phyloP scores from a whole-genome alignment of 1,284 basidiomycete genomes.

The Ustilago esculenta region DNA sequence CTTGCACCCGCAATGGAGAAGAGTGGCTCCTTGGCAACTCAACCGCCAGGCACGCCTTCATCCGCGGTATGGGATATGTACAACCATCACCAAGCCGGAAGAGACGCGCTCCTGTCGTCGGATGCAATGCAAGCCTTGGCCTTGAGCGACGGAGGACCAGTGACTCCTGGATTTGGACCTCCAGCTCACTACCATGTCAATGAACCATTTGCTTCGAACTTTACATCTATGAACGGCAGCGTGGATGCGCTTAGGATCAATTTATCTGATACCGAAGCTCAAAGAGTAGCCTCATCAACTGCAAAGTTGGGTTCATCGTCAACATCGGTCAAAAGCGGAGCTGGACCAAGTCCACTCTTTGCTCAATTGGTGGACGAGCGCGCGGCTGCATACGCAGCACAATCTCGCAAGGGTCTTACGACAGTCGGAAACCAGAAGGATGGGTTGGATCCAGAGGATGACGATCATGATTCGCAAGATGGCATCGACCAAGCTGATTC shows the following conservation, averaged over 20 bases:
- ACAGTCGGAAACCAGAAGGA: conserved; percentile 55
- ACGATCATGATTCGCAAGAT: conserved; percentile 48
- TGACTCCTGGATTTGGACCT: conserved; percentile 40
- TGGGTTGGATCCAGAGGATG: conserved; percentile 53
- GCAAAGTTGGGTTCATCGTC: neutral
- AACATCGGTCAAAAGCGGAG: conserved; percentile 2
- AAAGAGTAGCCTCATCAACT: neutral
- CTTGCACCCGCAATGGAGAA: conserved; percentile 2
- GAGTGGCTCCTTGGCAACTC: neutral
- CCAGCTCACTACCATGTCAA: conserved; percentile 33
- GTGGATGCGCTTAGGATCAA: conserved; percentile 8
- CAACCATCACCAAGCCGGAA: neutral
- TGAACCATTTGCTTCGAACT: conserved; percentile 29
- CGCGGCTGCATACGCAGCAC: conserved; percentile 25
- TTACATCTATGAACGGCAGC: conserved; percentile 33
- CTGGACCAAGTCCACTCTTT: conserved; percentile 28
- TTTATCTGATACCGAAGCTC: neutral
- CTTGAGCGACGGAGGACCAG: conserved; percentile 16
- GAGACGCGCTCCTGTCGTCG: conserved; percentile 3
- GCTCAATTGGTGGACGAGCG: conserved; percentile 34
- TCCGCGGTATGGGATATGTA: conserved; percentile 48
- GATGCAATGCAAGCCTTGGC: conserved; percentile 9
- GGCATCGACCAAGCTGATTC: conserved; percentile 26
- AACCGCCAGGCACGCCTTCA: conserved; percentile 36
- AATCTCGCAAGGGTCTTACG: conserved; percentile 29